Evolutionary conservation across 257 asterid genomes (phyloP).

Genomic region (Mentha longifolia): DNA sequence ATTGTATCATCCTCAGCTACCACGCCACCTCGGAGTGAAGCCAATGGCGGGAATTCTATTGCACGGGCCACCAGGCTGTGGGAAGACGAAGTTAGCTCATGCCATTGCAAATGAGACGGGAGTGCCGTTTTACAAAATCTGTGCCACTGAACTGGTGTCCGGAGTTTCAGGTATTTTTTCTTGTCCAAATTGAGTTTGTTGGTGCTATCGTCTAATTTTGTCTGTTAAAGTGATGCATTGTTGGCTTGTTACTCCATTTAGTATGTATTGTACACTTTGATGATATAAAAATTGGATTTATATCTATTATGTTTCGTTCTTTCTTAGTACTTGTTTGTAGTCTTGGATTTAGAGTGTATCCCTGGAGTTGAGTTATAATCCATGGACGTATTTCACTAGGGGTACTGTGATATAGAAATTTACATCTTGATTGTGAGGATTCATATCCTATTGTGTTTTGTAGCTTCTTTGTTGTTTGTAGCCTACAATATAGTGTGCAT

Average conservation of each 20-base stretch:
- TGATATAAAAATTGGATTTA: background rate
- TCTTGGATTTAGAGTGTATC: background rate
- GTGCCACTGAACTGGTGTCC: slow-evolving; percentile 93
- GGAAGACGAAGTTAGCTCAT: slow-evolving; percentile 89
- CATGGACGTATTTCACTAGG: background rate
- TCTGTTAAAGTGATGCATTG: background rate
- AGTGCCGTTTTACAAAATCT: slow-evolving; percentile 74
- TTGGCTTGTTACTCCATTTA: background rate
- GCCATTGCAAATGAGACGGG: slow-evolving; percentile 96
- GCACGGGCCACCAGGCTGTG: slow-evolving; percentile 98
- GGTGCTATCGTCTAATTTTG: background rate
- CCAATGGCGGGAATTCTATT: slow-evolving; percentile 81
- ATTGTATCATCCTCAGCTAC: slow-evolving; percentile 62
- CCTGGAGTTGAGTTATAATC: background rate
- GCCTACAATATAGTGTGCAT: background rate
- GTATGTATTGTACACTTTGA: background rate
- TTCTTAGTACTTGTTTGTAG: background rate
- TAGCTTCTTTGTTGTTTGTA: background rate
- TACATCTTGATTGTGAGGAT: background rate
- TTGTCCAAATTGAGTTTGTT: background rate
- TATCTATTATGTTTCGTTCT: background rate
- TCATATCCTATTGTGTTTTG: background rate
- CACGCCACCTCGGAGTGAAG: slow-evolving; percentile 61
- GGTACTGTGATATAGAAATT: background rate
- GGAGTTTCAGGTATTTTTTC: slow-evolving; percentile 77